Percentiles rank a stretch among this genome's conserved stretches.
Conservation (phyloP, 2,329 filamentous ascomycete species). For the Colletotrichum salicis region DNA sequence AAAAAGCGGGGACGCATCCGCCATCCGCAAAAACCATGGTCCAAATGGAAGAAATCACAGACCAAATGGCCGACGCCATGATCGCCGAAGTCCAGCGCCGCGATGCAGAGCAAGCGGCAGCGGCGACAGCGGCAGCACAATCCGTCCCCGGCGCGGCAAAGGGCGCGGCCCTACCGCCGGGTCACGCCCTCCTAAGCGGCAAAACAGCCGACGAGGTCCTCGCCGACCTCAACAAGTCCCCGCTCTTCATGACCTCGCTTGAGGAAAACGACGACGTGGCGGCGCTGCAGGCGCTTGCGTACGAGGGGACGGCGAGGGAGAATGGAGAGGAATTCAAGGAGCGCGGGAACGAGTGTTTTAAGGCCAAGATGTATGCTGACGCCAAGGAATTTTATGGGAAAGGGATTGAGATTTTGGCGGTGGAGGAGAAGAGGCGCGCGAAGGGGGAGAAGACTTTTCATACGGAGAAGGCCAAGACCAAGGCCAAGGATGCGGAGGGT, state of each 20-base stretch:
- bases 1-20: neutral
- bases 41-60: constrained; percentile 56
- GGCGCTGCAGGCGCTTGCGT: constrained; percentile 88
- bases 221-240: constrained; percentile 69
- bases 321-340: constrained; percentile 87
- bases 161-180: constrained; percentile 58
- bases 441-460: constrained; percentile 43
- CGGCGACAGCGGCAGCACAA: constrained; percentile 14
- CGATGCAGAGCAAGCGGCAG: neutral
- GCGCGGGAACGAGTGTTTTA: constrained; percentile 90
- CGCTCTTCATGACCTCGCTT: constrained; percentile 95
- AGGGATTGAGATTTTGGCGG: constrained; percentile 77
- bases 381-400: constrained; percentile 93
- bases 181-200: constrained; percentile 45
- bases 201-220: constrained; percentile 67
- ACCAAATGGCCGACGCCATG: constrained; percentile 51
- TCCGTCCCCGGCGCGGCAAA: constrained; percentile 40
- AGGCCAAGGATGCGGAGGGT: constrained; percentile 41
- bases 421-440: constrained; percentile 68
- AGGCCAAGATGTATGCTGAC: constrained; percentile 77
- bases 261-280: constrained; percentile 87
- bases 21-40: constrained; percentile 39
- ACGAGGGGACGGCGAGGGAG: constrained; percentile 90
- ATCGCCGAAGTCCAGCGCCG: constrained; percentile 30
- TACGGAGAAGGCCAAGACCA: constrained; percentile 42